Percentiles rank a stretch among this genome's conserved stretches.
Evolutionary conservation across 768 basidiomycete species (phyloP).

Genomic region (Mycena epipterygia): DNA sequence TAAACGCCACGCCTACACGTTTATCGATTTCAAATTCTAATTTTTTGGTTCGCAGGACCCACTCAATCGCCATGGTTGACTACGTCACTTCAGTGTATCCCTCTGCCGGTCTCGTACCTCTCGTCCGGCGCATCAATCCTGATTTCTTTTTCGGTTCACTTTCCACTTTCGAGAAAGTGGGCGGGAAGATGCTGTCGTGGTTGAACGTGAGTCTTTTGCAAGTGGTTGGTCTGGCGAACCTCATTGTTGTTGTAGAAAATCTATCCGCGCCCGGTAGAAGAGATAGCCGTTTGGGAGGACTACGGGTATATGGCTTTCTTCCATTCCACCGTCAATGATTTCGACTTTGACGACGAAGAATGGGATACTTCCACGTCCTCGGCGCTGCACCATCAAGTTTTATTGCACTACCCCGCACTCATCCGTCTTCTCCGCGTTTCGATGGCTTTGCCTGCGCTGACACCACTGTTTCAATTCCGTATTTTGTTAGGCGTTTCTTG

Average conservation of each 20-base stretch:
- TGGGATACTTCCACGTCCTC: not conserved
- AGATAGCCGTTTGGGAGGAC: conserved; percentile 28
- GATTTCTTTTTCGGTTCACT: conserved; percentile 36
- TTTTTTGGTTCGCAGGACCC: conserved; percentile 7
- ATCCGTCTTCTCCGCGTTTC: conserved; percentile 29
- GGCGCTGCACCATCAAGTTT: not conserved
- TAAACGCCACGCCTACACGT: not conserved
- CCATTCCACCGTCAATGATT: conserved; percentile 28
- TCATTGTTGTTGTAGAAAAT: conserved; percentile 8
- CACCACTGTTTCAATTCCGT: conserved; percentile 30
- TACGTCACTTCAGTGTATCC: conserved; percentile 28
- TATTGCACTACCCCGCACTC: conserved; percentile 21
- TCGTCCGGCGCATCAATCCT: conserved; percentile 23
- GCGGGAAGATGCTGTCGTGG: conserved; percentile 25
- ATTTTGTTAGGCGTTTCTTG: conserved; percentile 23
- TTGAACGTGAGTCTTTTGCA: conserved; percentile 25
- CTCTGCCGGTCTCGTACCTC: conserved; percentile 9
- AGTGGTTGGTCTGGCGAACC: not conserved
- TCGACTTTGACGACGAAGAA: conserved; percentile 34
- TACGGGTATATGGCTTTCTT: conserved; percentile 33
- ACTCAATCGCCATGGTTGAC: conserved; percentile 32
- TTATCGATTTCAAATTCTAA: not conserved
- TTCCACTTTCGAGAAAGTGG: conserved; percentile 8
- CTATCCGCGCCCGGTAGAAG: conserved; percentile 11
- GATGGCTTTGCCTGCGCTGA: conserved; percentile 26